Conservation (phyloP, 768 basidiomycete species). For the Clavulina sp. region DNA sequence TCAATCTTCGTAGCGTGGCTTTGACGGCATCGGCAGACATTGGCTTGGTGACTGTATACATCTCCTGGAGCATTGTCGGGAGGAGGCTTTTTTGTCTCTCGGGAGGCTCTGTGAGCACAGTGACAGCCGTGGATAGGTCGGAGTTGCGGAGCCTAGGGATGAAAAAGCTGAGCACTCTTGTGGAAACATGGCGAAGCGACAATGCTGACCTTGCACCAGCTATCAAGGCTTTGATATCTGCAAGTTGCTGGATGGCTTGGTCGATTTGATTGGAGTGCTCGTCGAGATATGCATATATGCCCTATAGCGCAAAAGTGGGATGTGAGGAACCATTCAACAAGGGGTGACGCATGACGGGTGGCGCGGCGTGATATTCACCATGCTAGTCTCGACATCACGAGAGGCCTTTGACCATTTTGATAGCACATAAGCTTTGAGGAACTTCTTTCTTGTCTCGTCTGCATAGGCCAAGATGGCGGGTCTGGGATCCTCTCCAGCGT, state of each 20-base stretch:
- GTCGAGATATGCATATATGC: slow-evolving; percentile 74
- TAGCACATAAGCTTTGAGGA: slow-evolving; percentile 75
- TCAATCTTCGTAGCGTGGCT: slow-evolving; percentile 50
- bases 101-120: slow-evolving; percentile 42
- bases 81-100: slow-evolving; percentile 26
- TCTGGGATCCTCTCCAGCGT: slow-evolving; percentile 67
- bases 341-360: background rate
- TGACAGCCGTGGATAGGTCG: slow-evolving; percentile 79
- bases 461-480: too few relatives aligned
- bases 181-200: slow-evolving; percentile 9
- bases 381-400: slow-evolving; percentile 68
- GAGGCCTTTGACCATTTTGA: slow-evolving; percentile 78
- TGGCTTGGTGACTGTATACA: slow-evolving; percentile 21
- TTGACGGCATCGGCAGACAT: slow-evolving; percentile 49
- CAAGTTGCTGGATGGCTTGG: slow-evolving; percentile 41
- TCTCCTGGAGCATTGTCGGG: slow-evolving; percentile 49
- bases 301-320: slow-evolving; percentile 27
- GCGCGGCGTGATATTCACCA: slow-evolving; percentile 26
- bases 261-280: slow-evolving; percentile 76
- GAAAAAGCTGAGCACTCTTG: background rate
- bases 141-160: slow-evolving; percentile 66
- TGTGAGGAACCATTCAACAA: background rate
- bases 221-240: slow-evolving; percentile 47
- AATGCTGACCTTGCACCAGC: slow-evolving; percentile 51
- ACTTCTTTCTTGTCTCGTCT: slow-evolving; percentile 76